These are phyloP conservation scores for Irpex sp. DNA, from an alignment of 1,284 basidiomycete genomes.

Conservation along the genomic window DNA sequence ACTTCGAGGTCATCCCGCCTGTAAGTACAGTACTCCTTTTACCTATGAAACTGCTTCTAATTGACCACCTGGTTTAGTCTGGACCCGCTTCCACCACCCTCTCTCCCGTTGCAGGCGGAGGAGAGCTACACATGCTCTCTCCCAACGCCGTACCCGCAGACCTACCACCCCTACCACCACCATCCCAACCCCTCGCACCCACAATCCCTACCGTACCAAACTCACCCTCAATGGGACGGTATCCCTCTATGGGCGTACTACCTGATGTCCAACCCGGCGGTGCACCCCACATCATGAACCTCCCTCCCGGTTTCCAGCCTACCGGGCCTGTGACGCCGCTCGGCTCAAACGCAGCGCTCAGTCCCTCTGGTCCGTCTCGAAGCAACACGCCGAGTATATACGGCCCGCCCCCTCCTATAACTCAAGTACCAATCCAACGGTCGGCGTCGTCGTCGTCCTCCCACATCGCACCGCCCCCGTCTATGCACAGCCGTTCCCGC, in stretches of 20 bases:
- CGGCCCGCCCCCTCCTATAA: background rate
- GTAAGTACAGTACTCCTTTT: slow-evolving; percentile 12
- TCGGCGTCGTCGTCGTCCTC: slow-evolving; percentile 8
- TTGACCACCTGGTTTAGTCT: slow-evolving; percentile 13
- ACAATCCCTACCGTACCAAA: slow-evolving; percentile 14
- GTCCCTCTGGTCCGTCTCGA: background rate
- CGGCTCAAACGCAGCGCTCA: background rate
- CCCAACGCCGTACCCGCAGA: slow-evolving; percentile 11
- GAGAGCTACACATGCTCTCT: slow-evolving; percentile 15
- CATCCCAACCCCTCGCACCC: slow-evolving; percentile 5
- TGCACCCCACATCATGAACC: slow-evolving; percentile 2
- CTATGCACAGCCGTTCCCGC: slow-evolving; percentile 6
- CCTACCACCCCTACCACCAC: slow-evolving; percentile 11
- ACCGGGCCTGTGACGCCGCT: background rate
- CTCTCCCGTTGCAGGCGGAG: slow-evolving; percentile 10
- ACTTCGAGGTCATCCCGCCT: slow-evolving; percentile 8
- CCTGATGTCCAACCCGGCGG: background rate
- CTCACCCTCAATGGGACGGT: slow-evolving; percentile 10
- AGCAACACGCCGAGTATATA: slow-evolving; percentile 3
- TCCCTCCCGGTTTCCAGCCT: slow-evolving; percentile 20
- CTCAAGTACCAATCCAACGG: background rate
- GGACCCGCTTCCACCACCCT: slow-evolving; percentile 15
- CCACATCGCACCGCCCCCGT: background rate
- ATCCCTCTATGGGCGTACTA: slow-evolving; percentile 8
- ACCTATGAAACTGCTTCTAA: background rate